Evolutionary conservation across 345 rosid genomes (phyloP).

Genomic region (Camelina sativa): DNA sequence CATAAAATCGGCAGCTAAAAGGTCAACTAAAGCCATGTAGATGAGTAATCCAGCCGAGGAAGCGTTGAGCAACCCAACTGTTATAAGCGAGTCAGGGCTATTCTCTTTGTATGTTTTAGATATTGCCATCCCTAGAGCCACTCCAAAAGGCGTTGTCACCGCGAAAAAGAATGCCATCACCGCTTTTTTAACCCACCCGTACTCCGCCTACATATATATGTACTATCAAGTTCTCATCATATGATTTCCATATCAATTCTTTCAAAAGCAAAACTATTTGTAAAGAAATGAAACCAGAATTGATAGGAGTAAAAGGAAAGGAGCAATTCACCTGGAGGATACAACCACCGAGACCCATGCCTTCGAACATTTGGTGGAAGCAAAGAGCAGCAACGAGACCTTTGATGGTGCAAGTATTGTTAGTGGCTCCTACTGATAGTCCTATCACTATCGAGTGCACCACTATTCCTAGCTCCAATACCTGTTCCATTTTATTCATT

Average conservation of each 20-base stretch:
- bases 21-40: conserved; percentile 80
- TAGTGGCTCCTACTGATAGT: conserved; percentile 64
- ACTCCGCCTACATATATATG: conserved; percentile 30
- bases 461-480: conserved; percentile 72
- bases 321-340: conserved; percentile 53
- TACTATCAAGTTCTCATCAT: neutral
- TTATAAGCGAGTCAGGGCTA: conserved; percentile 58
- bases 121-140: conserved; percentile 60
- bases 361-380: conserved; percentile 83
- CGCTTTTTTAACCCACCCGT: conserved; percentile 35
- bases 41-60: conserved; percentile 72
- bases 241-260: neutral
- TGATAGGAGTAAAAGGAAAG: neutral
- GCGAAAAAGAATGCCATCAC: conserved; percentile 65
- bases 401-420: conserved; percentile 55
- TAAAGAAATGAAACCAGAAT: neutral
- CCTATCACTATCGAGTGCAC: conserved; percentile 79
- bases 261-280: neutral
- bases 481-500: conserved; percentile 42
- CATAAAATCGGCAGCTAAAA: conserved; percentile 69
- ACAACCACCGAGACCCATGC: conserved; percentile 80
- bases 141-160: conserved; percentile 65
- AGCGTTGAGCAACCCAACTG: conserved; percentile 61
- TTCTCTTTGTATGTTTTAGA: conserved; percentile 52
- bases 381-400: conserved; percentile 66